Base-by-base conservation (phyloP, 257 asterid species). In the Solanum pimpinellifolium region DNA sequence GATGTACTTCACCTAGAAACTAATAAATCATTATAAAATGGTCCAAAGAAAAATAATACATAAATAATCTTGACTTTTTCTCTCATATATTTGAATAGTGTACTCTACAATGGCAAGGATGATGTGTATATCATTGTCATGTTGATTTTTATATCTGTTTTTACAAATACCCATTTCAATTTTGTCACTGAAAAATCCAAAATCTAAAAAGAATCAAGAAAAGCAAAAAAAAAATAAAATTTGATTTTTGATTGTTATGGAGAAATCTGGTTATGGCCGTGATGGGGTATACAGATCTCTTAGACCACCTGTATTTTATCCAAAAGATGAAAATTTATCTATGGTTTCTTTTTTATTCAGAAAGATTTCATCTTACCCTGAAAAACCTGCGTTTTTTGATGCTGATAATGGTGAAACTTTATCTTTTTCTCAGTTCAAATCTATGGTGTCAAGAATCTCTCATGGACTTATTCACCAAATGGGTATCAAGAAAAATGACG, bases 241-340 rank as follows among this genome's bases (percentile, higher is more conserved):
- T 31, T 70, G 77, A 31, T 33, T 70, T 9, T 33, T 31, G 23
- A 70, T 70, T 70, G 44, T 46, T 60, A 96, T 96, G 99, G 98
- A 96, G 92, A 97, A 95, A 90, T 97, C 98, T 10, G 99, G 99
- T 14, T 96, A 96, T 87, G 99, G 99, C 81, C 93, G 98, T 44
- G 99, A 97, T 69, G 98, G 98, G 46, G 84, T 95, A 3, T 92
- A 91, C 94, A 89, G 99, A 86, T 97, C 99, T 7, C 87, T 94
- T 44, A 86, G 98, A 60, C 98, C 96, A 59, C 92, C 96, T 4
- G 2, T 94, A 1, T 42, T 35, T 46, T 89, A 91, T 47, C 98
- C 99, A 73, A 89, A 85, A 60, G 88, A 89, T 39, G 90, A 93
- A 80, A 88, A 90, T 52, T 90, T 92, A 4, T 94, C 98, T 1